phyloP scores from a whole-genome alignment of 495 filamentous ascomycete genomes.

The Penicilliopsis zonata region DNA sequence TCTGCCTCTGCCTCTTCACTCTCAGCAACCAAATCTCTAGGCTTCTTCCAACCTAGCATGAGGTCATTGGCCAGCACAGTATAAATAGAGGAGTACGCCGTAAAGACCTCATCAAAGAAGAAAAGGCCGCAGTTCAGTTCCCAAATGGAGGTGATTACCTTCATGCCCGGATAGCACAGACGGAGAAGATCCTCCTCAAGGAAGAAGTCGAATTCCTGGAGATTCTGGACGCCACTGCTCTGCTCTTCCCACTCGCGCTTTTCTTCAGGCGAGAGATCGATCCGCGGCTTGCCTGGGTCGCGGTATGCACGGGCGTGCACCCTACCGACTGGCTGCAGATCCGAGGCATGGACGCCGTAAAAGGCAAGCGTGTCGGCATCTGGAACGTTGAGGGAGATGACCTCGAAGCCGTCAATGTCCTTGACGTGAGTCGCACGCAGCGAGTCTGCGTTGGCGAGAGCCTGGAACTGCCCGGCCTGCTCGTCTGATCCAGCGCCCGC shows the following conservation, averaged over 20 bases:
- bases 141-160: slow-evolving; percentile 53
- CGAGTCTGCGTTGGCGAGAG: slow-evolving; percentile 7
- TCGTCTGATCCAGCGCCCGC: slow-evolving; percentile 28
- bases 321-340: slow-evolving; percentile 31
- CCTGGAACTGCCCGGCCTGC: slow-evolving; percentile 16
- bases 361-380: slow-evolving; percentile 23
- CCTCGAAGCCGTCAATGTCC: slow-evolving; percentile 43
- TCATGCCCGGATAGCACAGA: slow-evolving; percentile 61
- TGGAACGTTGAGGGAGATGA: slow-evolving; percentile 33
- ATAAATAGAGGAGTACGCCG: slow-evolving; percentile 45
- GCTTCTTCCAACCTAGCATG: slow-evolving; percentile 53
- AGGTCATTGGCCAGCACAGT: slow-evolving; percentile 58
- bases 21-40: slow-evolving; percentile 14
- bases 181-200: slow-evolving; percentile 54
- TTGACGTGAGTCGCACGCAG: slow-evolving; percentile 24
- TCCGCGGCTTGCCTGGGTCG: slow-evolving; percentile 21
- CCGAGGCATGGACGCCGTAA: slow-evolving; percentile 27
- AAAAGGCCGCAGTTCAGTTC: slow-evolving; percentile 48
- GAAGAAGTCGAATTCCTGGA: slow-evolving; percentile 47
- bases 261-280: slow-evolving; percentile 34
- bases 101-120: slow-evolving; percentile 45
- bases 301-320: slow-evolving; percentile 30
- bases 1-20: slow-evolving; percentile 6
- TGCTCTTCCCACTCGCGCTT: slow-evolving; percentile 14
- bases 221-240: slow-evolving; percentile 6